phyloP scores from a whole-genome alignment of 2,329 filamentous ascomycete species.

The Plectosphaerella sp. region DNA sequence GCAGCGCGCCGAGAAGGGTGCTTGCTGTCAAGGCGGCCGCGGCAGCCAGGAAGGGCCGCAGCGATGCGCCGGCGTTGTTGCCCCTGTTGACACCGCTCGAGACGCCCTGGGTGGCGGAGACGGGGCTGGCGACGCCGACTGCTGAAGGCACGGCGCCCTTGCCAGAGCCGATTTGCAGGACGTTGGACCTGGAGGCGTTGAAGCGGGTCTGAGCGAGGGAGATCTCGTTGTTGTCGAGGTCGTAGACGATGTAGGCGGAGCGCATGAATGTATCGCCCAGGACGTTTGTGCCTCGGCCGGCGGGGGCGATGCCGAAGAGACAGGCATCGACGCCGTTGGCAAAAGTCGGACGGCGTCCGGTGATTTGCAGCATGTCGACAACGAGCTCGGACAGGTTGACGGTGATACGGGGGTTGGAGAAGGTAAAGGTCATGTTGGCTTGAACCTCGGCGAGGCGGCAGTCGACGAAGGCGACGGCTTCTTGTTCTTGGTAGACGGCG shows the following conservation, averaged over 20 bases:
- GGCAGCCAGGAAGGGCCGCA: constrained; percentile 1
- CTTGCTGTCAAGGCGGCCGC: background rate
- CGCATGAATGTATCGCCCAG: constrained; percentile 70
- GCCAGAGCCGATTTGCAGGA: constrained; percentile 52
- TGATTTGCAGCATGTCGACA: constrained; percentile 32
- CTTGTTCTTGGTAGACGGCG: constrained; percentile 49
- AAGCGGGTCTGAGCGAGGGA: constrained; percentile 65
- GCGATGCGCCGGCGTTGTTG: constrained; percentile 4
- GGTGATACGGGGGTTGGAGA: constrained; percentile 47
- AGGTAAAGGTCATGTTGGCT: constrained; percentile 46
- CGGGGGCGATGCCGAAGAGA: constrained; percentile 62
- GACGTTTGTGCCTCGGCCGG: constrained; percentile 50
- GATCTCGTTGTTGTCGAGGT: constrained; percentile 67
- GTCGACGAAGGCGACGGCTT: constrained; percentile 57
- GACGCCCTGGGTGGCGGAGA: constrained; percentile 43
- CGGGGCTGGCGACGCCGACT: constrained; percentile 41
- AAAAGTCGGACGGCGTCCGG: constrained; percentile 45
- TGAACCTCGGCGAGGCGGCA: constrained; percentile 45
- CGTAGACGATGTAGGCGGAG: constrained; percentile 72
- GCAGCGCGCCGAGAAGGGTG: background rate
- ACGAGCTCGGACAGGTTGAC: constrained; percentile 58
- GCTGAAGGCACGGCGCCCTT: constrained; percentile 48
- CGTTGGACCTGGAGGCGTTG: constrained; percentile 44
- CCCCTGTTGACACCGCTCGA: constrained; percentile 3
- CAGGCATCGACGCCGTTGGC: constrained; percentile 54